Percentiles rank a stretch among this genome's conserved stretches.
Conservation (phyloP, 208 protist species). For the Phytomonas serpens region DNA sequence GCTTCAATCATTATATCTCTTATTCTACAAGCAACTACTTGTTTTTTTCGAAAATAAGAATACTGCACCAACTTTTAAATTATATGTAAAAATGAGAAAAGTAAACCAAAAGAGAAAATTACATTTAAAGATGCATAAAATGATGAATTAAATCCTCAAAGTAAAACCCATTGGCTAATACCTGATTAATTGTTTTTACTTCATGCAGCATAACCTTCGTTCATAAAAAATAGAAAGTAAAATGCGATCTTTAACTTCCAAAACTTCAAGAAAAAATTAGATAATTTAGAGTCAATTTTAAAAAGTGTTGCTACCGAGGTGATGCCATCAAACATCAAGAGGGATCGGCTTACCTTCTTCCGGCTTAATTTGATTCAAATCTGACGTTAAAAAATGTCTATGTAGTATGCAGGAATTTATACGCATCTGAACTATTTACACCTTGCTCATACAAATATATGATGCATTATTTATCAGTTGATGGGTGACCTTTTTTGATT, state of each 20-base stretch:
- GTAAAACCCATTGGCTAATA: neutral
- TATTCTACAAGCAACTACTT: neutral
- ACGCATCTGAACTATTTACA: neutral
- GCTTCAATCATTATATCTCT: neutral
- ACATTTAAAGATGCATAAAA: conserved; percentile 9
- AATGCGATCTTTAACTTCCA: neutral
- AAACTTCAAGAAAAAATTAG: neutral
- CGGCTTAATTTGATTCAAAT: neutral
- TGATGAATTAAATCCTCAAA: conserved; percentile 13
- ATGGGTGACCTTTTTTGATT: neutral
- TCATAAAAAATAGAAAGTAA: neutral
- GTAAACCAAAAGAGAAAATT: conserved; percentile 7
- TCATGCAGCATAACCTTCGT: neutral
- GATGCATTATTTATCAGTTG: neutral
- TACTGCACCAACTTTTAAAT: conserved; percentile 2
- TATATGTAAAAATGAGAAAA: conserved; percentile 7
- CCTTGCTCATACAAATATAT: neutral
- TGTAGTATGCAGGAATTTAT: neutral
- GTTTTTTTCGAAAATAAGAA: neutral
- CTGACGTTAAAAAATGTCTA: neutral
- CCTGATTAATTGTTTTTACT: neutral
- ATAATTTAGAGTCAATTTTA: neutral
- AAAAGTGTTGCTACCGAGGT: neutral
- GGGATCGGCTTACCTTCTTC: neutral
- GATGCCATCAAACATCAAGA: neutral